Percentiles rank a stretch among this genome's conserved stretches.
These are phyloP conservation scores for Myxozyma neglecta DNA, from an alignment of 805 yeast species.

Conservation along the genomic window DNA sequence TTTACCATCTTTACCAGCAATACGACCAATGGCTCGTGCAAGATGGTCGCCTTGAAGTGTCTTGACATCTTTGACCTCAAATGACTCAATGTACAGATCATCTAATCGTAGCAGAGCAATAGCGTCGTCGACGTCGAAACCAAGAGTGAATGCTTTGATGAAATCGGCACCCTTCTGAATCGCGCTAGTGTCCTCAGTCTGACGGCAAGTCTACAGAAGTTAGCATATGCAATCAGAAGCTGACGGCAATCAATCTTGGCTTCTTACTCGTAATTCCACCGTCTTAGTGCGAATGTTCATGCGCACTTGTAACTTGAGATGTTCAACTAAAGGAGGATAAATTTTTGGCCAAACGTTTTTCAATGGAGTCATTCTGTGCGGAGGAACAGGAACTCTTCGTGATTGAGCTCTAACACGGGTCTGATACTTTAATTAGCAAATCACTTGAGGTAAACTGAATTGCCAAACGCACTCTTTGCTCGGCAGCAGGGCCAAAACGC, in stretches of 20 bases:
- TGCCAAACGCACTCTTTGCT: conserved; percentile 42
- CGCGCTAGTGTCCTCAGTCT: conserved; percentile 89
- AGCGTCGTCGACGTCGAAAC: conserved; percentile 96
- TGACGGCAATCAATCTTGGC: neutral
- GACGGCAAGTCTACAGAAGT: conserved; percentile 55
- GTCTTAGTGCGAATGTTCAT: conserved; percentile 88
- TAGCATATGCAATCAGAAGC: conserved; percentile 40
- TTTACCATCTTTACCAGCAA: conserved; percentile 99
- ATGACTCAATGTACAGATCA: conserved; percentile 94
- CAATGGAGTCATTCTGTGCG: conserved; percentile 94
- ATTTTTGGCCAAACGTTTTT: conserved; percentile 89
- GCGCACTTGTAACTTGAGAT: conserved; percentile 89
- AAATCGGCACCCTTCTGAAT: conserved; percentile 98
- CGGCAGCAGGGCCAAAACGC: conserved; percentile 66
- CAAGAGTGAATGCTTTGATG: conserved; percentile 89
- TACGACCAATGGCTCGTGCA: conserved; percentile 98
- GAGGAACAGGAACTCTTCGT: conserved; percentile 91
- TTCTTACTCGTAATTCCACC: conserved; percentile 58
- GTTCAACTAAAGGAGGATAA: conserved; percentile 94
- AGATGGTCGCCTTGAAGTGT: conserved; percentile 94
- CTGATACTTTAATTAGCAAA: neutral
- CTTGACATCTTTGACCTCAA: conserved; percentile 95
- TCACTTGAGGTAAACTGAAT: conserved; percentile 1
- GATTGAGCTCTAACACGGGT: conserved; percentile 68
- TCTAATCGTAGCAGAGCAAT: conserved; percentile 91